Conservation (phyloP, 2,329 filamentous ascomycete species). For the Sporothrix curviconia region DNA sequence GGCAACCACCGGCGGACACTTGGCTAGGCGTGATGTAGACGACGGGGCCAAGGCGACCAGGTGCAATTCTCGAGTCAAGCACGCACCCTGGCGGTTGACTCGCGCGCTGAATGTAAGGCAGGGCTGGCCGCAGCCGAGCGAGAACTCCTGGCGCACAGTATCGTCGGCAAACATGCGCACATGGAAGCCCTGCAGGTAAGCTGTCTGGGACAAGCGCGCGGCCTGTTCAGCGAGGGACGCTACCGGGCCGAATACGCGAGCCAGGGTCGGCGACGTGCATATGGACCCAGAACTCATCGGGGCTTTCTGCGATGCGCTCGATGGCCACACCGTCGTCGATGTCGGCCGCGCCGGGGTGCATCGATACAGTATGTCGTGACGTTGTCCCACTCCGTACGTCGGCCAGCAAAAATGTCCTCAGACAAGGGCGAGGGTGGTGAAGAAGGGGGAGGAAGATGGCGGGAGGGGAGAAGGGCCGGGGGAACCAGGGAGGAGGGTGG, state of each 20-base stretch:
- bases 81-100: conserved; percentile 46
- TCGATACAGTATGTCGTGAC: conserved; percentile 68
- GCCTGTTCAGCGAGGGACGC: conserved; percentile 55
- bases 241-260: conserved; percentile 56
- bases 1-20: conserved; percentile 37
- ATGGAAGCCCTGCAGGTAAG: conserved; percentile 53
- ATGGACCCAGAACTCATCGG: conserved; percentile 64
- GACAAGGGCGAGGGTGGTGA: conserved; percentile 20
- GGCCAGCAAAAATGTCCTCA: conserved; percentile 39
- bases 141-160: conserved; percentile 45
- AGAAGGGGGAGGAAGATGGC: not conserved
- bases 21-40: conserved; percentile 49
- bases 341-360: conserved; percentile 54
- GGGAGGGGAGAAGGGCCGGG: no score
- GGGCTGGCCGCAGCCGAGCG: conserved; percentile 44
- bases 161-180: conserved; percentile 52
- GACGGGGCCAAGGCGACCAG: conserved; percentile 45
- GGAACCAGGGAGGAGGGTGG: conserved; percentile 13
- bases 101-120: conserved; percentile 58
- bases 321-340: conserved; percentile 77
- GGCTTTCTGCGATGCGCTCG: conserved; percentile 43
- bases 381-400: conserved; percentile 54
- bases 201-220: conserved; percentile 51
- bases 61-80: conserved; percentile 47
- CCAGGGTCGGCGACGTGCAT: conserved; percentile 74